Evolutionary conservation across 2,329 filamentous ascomycete genomes (phyloP).

Genomic region (Orbilia ellipsospora): DNA sequence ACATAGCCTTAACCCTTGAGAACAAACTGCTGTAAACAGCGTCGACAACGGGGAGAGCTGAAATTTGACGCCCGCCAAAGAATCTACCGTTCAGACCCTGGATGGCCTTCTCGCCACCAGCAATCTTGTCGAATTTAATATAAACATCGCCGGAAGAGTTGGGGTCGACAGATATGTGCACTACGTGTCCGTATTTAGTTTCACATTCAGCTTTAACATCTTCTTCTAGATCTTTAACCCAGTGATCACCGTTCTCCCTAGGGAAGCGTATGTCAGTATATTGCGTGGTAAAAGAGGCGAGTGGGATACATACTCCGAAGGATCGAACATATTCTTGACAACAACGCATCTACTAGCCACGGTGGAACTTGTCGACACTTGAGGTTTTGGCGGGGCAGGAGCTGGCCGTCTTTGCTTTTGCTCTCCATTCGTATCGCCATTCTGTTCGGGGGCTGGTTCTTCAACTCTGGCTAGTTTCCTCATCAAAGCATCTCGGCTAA

Average conservation of each 20-base stretch:
- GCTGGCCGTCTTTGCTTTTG: constrained; percentile 35
- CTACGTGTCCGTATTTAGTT: constrained; percentile 94
- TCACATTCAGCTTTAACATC: constrained; percentile 94
- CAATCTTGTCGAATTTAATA: constrained; percentile 95
- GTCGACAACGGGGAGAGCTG: constrained; percentile 94
- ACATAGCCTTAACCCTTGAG: constrained; percentile 84
- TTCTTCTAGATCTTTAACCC: constrained; percentile 93
- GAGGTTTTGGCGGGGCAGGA: constrained; percentile 45
- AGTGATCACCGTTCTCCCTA: constrained; percentile 85
- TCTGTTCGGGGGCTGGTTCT: constrained; percentile 74
- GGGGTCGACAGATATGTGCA: constrained; percentile 94
- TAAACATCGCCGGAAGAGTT: constrained; percentile 97
- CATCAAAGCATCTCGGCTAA: constrained; percentile 98
- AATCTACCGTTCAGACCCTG: constrained; percentile 96
- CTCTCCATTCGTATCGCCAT: constrained; percentile 59
- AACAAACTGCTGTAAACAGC: constrained; percentile 98
- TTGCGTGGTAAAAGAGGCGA: constrained; percentile 61
- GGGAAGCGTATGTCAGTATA: constrained; percentile 40
- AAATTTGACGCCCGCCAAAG: constrained; percentile 93
- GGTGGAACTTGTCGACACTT: constrained; percentile 69
- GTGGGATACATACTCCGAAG: constrained; percentile 77
- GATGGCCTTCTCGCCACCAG: constrained; percentile 96
- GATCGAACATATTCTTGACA: constrained; percentile 94
- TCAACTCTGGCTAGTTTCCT: constrained; percentile 96
- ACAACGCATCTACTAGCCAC: constrained; percentile 94